Percentiles rank a stretch among this genome's conserved stretches.
These are phyloP conservation scores for Psidium guajava DNA, from an alignment of 345 rosid species.

Conservation along the genomic window DNA sequence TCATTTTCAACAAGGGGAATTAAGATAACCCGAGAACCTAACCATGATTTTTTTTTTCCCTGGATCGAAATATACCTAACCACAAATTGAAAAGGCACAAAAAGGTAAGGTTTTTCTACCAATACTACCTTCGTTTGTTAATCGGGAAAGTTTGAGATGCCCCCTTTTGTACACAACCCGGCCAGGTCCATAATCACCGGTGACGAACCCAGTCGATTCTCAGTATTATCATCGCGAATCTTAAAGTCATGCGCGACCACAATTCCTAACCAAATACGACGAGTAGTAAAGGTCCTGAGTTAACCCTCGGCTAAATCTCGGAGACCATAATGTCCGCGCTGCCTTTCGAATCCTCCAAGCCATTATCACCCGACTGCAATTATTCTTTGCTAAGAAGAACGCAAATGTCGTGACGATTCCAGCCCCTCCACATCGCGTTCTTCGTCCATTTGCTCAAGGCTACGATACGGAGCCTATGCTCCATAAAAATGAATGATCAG, in stretches of 20 bases:
- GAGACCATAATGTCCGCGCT: background rate
- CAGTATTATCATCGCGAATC: background rate
- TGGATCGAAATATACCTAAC: too few relatives aligned
- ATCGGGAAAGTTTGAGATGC: background rate
- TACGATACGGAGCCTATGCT: background rate
- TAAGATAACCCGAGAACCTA: background rate
- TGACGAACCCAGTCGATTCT: background rate
- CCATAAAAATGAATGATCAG: background rate
- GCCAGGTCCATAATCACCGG: background rate
- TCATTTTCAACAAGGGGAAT: background rate
- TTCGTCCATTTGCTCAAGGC: background rate
- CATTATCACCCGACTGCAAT: background rate
- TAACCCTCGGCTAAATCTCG: background rate
- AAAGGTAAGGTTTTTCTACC: background rate
- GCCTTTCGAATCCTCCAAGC: background rate
- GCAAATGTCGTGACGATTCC: too few relatives aligned
- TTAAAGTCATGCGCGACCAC: background rate
- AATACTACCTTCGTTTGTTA: background rate
- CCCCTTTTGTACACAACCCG: background rate
- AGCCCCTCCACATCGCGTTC: too few relatives aligned
- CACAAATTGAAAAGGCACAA: background rate
- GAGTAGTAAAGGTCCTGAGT: background rate
- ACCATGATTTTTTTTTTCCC: too few relatives aligned
- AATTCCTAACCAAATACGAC: background rate
- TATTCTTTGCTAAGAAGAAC: background rate